A percentile compares a stretch with the other conserved stretches of the same genome.
These are phyloP conservation scores for Syncephalastrum sp. DNA, from an alignment of 371 early-diverging fungal genomes.

Conservation along the genomic window DNA sequence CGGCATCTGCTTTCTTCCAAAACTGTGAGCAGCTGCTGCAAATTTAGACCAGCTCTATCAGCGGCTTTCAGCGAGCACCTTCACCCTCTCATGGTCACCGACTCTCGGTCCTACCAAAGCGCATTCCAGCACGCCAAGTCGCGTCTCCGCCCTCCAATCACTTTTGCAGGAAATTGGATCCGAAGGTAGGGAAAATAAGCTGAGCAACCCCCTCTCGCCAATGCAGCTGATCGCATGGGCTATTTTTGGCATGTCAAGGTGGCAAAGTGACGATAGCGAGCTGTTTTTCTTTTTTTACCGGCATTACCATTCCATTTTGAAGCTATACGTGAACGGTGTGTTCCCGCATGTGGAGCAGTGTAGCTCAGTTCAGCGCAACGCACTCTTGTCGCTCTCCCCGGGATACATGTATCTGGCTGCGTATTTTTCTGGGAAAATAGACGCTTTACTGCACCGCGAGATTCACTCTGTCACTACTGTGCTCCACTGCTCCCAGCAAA, in stretches of 20 bases:
- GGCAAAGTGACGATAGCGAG: conserved; percentile 60
- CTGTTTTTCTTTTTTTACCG: conserved; percentile 58
- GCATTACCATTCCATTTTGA: conserved; percentile 49
- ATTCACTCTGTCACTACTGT: conserved; percentile 53
- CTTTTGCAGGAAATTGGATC: conserved; percentile 50
- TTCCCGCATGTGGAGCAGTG: conserved; percentile 21
- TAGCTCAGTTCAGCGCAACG: conserved; percentile 26
- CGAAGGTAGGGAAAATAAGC: conserved; percentile 23
- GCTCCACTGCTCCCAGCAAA: too few relatives aligned
- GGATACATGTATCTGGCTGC: conserved; percentile 51
- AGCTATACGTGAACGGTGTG: conserved; percentile 24
- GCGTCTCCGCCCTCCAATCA: conserved; percentile 27
- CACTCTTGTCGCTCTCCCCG: conserved; percentile 38
- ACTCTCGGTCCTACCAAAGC: conserved; percentile 7
- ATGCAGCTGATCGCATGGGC: not conserved
- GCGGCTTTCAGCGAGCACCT: conserved; percentile 17
- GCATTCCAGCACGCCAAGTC: not conserved
- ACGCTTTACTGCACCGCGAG: conserved; percentile 47
- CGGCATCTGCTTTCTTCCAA: not conserved
- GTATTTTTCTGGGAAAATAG: conserved; percentile 50
- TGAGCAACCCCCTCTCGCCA: not conserved
- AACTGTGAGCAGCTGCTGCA: conserved; percentile 2
- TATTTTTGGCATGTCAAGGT: conserved; percentile 16
- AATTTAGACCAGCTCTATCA: conserved; percentile 5
- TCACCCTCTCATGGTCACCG: conserved; percentile 15